These are phyloP conservation scores for Umbellularia californica DNA, from an alignment of 164 flowering plant species.

Conservation along the genomic window DNA sequence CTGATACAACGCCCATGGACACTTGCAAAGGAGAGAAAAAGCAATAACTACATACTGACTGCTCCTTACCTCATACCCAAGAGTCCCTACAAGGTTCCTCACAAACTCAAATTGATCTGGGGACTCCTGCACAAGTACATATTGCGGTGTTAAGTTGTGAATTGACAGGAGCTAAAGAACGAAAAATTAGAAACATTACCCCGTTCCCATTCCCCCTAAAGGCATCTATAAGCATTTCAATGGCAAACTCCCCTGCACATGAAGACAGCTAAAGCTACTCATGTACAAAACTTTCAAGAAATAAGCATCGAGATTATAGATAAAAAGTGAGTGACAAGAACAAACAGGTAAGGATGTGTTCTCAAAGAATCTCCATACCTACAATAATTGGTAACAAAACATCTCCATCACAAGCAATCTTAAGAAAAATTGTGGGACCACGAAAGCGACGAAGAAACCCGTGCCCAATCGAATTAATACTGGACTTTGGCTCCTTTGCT, in stretches of 20 bases:
- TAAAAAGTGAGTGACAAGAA: not conserved
- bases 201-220: conserved; percentile 30
- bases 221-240: conserved; percentile 51
- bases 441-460: conserved; percentile 55
- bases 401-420: conserved; percentile 75
- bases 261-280: not conserved
- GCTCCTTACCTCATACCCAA: conserved; percentile 61
- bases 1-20: not conserved
- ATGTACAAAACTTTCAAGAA: not conserved
- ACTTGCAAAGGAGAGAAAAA: not conserved
- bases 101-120: conserved; percentile 53
- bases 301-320: not conserved
- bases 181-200: conserved; percentile 29
- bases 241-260: conserved; percentile 58
- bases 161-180: not conserved
- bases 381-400: conserved; percentile 65
- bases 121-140: conserved; percentile 39
- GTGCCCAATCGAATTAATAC: conserved; percentile 29
- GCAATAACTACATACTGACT: not conserved
- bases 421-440: conserved; percentile 67
- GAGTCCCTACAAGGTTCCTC: conserved; percentile 37
- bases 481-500: conserved; percentile 21
- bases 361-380: conserved; percentile 31
- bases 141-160: conserved; percentile 5
- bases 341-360: not conserved